A percentile compares a stretch with the other conserved stretches of the same genome.
phyloP scores from a whole-genome alignment of 2,329 filamentous ascomycete species.

The Pestalotiopsis sp. region DNA sequence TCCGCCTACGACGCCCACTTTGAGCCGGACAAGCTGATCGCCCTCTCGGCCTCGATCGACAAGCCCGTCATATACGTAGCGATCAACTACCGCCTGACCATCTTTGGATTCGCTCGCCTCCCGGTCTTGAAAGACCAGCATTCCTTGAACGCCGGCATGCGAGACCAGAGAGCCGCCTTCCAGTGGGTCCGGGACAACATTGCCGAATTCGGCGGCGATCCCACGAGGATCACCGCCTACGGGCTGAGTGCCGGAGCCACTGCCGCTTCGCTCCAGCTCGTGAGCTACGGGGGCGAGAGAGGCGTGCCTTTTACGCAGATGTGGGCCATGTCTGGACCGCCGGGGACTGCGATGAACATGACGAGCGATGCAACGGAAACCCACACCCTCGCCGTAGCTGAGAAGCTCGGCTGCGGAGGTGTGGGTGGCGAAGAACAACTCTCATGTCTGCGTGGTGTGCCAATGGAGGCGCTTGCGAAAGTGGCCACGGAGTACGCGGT shows the following conservation, averaged over 20 bases:
- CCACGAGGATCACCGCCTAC: slow-evolving; percentile 27
- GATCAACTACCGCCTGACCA: slow-evolving; percentile 31
- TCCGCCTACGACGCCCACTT: slow-evolving; percentile 28
- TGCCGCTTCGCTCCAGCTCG: slow-evolving; percentile 26
- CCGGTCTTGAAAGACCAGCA: slow-evolving; percentile 27
- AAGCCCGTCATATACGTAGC: slow-evolving; percentile 31
- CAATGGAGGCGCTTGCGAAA: background rate
- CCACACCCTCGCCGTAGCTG: background rate
- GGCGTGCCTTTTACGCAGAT: slow-evolving; percentile 35
- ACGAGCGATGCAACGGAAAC: background rate
- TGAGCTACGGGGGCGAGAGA: slow-evolving; percentile 31
- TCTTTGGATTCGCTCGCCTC: slow-evolving; percentile 34
- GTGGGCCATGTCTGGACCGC: slow-evolving; percentile 33
- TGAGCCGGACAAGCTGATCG: slow-evolving; percentile 25
- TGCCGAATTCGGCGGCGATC: slow-evolving; percentile 43
- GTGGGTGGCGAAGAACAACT: background rate
- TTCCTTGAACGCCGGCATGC: slow-evolving; percentile 30
- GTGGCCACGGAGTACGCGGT: background rate
- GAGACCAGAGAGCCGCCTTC: slow-evolving; percentile 27
- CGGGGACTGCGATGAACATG: background rate
- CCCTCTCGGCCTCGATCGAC: slow-evolving; percentile 18
- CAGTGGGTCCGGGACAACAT: slow-evolving; percentile 34
- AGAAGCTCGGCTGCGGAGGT: background rate
- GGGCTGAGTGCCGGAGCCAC: slow-evolving; percentile 11
- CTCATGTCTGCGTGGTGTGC: background rate